Conservation (phyloP, 1,284 basidiomycete species). For the Gymnopus androsaceus region DNA sequence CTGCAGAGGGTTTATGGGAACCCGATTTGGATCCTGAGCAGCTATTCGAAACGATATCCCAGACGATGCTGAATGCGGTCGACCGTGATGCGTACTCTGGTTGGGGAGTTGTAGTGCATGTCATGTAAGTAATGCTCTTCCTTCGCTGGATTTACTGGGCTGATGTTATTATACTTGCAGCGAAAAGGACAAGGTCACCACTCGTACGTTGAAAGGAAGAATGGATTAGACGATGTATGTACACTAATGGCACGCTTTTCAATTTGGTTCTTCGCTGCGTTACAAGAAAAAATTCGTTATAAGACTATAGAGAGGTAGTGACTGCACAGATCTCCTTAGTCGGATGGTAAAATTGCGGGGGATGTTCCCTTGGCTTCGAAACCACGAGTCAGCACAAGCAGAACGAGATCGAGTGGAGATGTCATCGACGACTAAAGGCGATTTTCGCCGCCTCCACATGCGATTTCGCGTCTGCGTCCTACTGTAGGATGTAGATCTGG, state of each 20-base stretch:
- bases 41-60: slow-evolving; percentile 97
- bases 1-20: slow-evolving; percentile 98
- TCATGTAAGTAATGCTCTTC: slow-evolving; percentile 73
- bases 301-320: too few species aligned
- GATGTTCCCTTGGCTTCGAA: too few species aligned
- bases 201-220: slow-evolving; percentile 83
- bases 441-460: too few species aligned
- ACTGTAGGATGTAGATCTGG: too few species aligned
- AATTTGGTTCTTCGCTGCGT: slow-evolving; percentile 1
- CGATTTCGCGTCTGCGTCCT: too few species aligned
- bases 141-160: slow-evolving; percentile 9
- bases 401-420: too few species aligned
- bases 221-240: slow-evolving; percentile 72
- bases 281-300: background rate
- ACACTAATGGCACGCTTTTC: slow-evolving; percentile 22
- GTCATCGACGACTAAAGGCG: too few species aligned
- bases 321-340: too few species aligned
- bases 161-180: slow-evolving; percentile 39
- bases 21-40: slow-evolving; percentile 96
- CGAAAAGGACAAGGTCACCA: slow-evolving; percentile 85
- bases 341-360: too few species aligned
- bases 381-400: too few species aligned
- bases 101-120: slow-evolving; percentile 94
- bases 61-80: slow-evolving; percentile 93
- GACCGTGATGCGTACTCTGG: slow-evolving; percentile 97